These are phyloP conservation scores for Stygiomarasmius scandens DNA, from an alignment of 1,284 basidiomycete genomes.

Conservation along the genomic window DNA sequence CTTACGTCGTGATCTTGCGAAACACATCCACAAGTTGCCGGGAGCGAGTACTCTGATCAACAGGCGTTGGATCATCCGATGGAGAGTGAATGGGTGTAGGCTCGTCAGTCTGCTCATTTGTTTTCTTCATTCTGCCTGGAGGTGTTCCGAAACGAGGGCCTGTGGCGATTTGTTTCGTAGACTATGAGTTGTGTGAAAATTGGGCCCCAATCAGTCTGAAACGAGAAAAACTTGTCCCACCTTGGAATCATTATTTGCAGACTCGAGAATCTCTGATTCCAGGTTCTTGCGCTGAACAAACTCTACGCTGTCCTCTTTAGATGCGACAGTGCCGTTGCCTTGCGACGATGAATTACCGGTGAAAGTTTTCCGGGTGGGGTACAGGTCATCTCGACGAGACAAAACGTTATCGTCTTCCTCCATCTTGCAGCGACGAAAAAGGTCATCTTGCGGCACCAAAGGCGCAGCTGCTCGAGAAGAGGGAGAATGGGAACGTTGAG, in stretches of 20 bases:
- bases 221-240: too few relatives aligned
- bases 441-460: constrained; percentile 36
- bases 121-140: too few relatives aligned
- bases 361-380: neutral
- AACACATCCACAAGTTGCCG: constrained; percentile 7
- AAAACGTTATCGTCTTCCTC: constrained; percentile 25
- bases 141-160: too few relatives aligned
- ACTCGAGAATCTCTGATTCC: too few relatives aligned
- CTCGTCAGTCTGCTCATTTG: neutral
- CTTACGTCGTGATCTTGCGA: constrained; percentile 10
- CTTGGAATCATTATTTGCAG: too few relatives aligned
- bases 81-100: neutral
- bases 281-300: too few relatives aligned
- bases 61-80: neutral
- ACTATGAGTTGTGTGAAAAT: too few relatives aligned
- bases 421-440: constrained; percentile 33
- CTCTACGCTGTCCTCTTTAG: too few relatives aligned
- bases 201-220: too few relatives aligned
- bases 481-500: neutral
- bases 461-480: constrained; percentile 18
- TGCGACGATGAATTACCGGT: neutral
- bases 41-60: neutral
- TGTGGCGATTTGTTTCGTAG: too few relatives aligned
- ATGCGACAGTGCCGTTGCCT: neutral
- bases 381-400: neutral